Evolutionary conservation across 2,329 filamentous ascomycete species (phyloP), one percentile per base, ranked within the genome.

Genomic region (Clarireedia hainanense): DNA sequence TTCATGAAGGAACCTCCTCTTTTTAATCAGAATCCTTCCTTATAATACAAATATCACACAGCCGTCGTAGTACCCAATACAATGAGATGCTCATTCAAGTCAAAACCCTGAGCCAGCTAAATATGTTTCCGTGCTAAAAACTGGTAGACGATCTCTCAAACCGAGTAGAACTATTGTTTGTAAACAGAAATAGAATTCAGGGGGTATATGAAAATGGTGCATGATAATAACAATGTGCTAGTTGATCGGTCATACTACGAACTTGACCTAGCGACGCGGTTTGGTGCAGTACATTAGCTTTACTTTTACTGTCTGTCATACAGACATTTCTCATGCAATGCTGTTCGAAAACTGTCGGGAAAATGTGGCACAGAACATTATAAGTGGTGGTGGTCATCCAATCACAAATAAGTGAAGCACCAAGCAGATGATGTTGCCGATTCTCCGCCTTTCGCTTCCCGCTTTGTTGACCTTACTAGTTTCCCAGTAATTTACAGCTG

Each of bases 1-100:
- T 50, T 65, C 61, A 52, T 50, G 60, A 59, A 60, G 61, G 61
- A 56, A 60, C 59, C 57, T 63, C 60, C 58, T 61, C 65, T 56
- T 58, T 63, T 67, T 61, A 67, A 62, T 65, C 63, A 63, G 60
- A 56, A 52, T 64, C 53, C 62, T 60, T 64, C 62, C 66, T 66
- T 66, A 63, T 67, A 68, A 67, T 65, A 59, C 59, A 60, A 57
- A 54, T 54, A 47, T 26, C 47, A 50, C 40, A 12, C 30, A 52
- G 47, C 46, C 53, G 48, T 56, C 50, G 53, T 42, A 42, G 39
- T 42, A 42, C 39, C 17, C 52, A 34, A 43, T 55, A 46, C 27
- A 42, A 26, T 27, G 24, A 15, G 12, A 36, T 26, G 10, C 7
- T 50, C 10, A 23, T 50, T 34, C 30, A 34, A 23, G 42, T 34